phyloP scores from a whole-genome alignment of 202 grass and related monocot species.

The Zoysia matrella region DNA sequence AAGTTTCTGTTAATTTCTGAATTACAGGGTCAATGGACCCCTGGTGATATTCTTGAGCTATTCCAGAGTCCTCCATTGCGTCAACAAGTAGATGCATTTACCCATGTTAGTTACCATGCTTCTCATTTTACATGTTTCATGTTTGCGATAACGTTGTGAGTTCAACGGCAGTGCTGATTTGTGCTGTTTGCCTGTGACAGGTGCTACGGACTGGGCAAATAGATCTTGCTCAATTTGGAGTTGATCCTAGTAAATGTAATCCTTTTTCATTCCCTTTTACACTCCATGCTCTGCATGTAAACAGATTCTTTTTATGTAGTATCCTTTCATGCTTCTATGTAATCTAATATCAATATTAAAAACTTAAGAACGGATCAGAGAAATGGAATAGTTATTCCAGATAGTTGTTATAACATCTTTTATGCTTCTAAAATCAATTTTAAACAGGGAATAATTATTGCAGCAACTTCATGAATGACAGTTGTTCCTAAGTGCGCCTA shows the following conservation, averaged over 20 bases:
- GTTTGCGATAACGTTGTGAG: not conserved
- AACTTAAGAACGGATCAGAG: not conserved
- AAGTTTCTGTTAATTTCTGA: slow-evolving; percentile 39
- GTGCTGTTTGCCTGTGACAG: slow-evolving; percentile 52
- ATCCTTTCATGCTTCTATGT: not conserved
- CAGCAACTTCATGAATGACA: not conserved
- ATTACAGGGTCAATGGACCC: slow-evolving; percentile 79
- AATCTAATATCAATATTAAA: not conserved
- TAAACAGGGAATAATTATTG: not conserved
- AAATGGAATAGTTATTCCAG: not conserved
- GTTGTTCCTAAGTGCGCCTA: not conserved
- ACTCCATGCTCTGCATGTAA: not conserved
- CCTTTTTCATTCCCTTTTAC: slow-evolving; percentile 26
- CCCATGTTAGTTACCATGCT: slow-evolving; percentile 64
- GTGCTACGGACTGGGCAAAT: slow-evolving; percentile 92
- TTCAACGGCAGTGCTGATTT: slow-evolving; percentile 30
- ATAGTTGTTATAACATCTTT: not conserved
- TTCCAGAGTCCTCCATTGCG: slow-evolving; percentile 92
- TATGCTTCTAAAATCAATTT: not conserved
- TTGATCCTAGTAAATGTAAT: slow-evolving; percentile 93
- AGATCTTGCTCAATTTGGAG: slow-evolving; percentile 91
- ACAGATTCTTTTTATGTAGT: not conserved
- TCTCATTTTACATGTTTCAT: slow-evolving; percentile 14
- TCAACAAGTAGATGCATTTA: slow-evolving; percentile 94
- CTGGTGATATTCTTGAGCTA: slow-evolving; percentile 83